Percentiles rank a stretch among this genome's conserved stretches.
Conservation (phyloP, 495 filamentous ascomycete species). For the Xylaria acuta region DNA sequence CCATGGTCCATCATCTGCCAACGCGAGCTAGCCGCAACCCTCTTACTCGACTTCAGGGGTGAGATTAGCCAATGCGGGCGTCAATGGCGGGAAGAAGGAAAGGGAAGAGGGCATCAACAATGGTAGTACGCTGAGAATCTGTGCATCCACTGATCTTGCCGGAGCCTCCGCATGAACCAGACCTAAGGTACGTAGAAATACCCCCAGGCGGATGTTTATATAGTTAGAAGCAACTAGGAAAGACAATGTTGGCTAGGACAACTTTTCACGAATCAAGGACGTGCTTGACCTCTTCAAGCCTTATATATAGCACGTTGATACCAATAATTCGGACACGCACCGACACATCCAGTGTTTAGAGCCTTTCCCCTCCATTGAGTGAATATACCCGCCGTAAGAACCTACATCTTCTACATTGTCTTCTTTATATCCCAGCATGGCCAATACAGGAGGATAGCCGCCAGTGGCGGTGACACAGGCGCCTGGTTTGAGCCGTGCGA, state of each 20-base stretch:
- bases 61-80: not conserved
- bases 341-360: not conserved
- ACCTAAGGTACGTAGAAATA: not conserved
- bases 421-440: not conserved
- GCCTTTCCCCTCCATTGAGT: not conserved
- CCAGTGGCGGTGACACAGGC: not conserved
- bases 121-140: not conserved
- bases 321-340: not conserved
- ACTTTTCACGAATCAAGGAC: not conserved
- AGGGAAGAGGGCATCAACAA: not conserved
- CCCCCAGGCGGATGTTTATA: not conserved
- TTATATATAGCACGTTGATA: not conserved
- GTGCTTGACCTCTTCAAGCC: not conserved
- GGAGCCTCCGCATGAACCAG: not conserved
- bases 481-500: not conserved
- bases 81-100: not conserved
- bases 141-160: not conserved
- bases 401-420: not conserved
- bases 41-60: not conserved
- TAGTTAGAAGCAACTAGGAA: not conserved
- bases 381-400: not conserved
- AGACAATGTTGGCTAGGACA: not conserved
- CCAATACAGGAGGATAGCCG: not conserved
- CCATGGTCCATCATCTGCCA: not conserved
- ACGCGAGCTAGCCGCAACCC: not conserved